A percentile compares a stretch with the other conserved stretches of the same genome.
phyloP scores from a whole-genome alignment of 1,284 basidiomycete species.

The Thecaphora frezii region DNA sequence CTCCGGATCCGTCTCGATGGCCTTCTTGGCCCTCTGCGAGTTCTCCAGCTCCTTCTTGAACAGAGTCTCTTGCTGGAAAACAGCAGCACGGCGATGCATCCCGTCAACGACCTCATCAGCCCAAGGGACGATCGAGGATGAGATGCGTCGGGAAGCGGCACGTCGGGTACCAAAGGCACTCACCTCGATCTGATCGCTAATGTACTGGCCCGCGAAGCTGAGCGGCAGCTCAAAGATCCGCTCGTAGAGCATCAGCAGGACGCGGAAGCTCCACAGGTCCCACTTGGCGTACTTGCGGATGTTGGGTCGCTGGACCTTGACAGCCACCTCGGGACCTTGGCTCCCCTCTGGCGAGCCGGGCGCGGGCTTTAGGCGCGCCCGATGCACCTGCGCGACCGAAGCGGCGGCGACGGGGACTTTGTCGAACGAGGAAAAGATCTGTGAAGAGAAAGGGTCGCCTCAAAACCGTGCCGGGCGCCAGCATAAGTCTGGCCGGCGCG shows the following conservation, averaged over 20 bases:
- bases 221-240: slow-evolving; percentile 48
- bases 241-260: slow-evolving; percentile 46
- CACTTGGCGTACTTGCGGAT: slow-evolving; percentile 48
- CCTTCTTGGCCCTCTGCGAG: slow-evolving; percentile 28
- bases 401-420: slow-evolving; percentile 44
- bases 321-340: slow-evolving; percentile 36
- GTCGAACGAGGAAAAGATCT: slow-evolving; percentile 39
- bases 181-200: slow-evolving; percentile 45
- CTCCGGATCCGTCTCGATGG: slow-evolving; percentile 38
- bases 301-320: slow-evolving; percentile 51
- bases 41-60: slow-evolving; percentile 43
- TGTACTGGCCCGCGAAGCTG: slow-evolving; percentile 43
- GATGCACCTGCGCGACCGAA: slow-evolving; percentile 51
- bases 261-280: slow-evolving; percentile 47
- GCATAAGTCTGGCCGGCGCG: no score
- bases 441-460: background rate
- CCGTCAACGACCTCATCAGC: no score
- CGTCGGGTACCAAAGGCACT: no score
- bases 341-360: slow-evolving; percentile 10
- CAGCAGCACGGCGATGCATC: background rate
- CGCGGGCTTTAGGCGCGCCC: slow-evolving; percentile 26
- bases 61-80: slow-evolving; percentile 34
- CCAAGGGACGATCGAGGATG: no score
- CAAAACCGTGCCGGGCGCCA: background rate
- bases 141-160: no score